These are phyloP conservation scores for Pueraria montana DNA, from an alignment of 306 rosid genomes.

Conservation along the genomic window DNA sequence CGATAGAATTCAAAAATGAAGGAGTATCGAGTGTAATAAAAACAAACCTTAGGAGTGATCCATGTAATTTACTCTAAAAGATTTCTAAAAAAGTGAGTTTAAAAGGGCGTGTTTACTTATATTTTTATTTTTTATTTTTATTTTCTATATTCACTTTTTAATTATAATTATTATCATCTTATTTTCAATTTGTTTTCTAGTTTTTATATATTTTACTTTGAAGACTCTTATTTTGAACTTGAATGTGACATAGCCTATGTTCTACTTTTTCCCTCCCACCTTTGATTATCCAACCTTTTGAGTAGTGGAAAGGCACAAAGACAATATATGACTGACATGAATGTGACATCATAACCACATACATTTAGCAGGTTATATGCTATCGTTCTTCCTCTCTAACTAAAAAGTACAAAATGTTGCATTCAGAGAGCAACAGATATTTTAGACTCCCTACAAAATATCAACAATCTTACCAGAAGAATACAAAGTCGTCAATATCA, in stretches of 20 bases:
- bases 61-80: no score
- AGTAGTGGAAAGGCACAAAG: neutral
- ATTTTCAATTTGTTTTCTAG: neutral
- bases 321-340: constrained; percentile 9
- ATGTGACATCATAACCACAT: constrained; percentile 27
- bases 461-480: neutral
- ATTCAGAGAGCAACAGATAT: constrained; percentile 44
- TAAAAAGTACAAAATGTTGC: constrained; percentile 4
- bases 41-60: no score
- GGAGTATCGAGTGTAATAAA: no score
- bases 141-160: no score
- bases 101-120: no score
- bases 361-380: constrained; percentile 27
- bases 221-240: neutral
- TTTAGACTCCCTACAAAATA: constrained; percentile 41
- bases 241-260: neutral
- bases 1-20: no score
- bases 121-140: no score
- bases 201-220: neutral
- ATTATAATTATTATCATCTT: no score
- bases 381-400: neutral
- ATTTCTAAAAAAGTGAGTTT: no score
- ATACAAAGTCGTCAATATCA: constrained; percentile 47
- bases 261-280: neutral
- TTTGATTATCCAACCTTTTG: neutral